Evolutionary conservation across 192 early-diverging fungal genomes (phyloP), one percentile per base, ranked within the genome.

Genomic region (Chytriomyces sp.): DNA sequence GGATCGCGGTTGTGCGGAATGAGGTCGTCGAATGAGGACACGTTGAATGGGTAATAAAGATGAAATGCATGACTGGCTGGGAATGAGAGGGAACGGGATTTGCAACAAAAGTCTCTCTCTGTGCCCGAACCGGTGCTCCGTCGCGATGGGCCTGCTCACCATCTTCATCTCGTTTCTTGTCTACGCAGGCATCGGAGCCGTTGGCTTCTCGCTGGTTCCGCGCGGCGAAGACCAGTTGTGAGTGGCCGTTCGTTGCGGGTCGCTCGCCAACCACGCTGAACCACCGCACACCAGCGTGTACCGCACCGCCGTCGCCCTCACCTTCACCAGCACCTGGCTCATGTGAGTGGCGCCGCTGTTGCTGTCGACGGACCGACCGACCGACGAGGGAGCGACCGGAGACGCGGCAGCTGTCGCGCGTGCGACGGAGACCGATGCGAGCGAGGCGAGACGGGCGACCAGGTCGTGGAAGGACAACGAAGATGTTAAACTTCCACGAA

Each of bases 1-100:
- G 96, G 17, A 90, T 99, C 66, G 82, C 91, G 57, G 90, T 98
- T 59, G 91, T 95, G 32, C 62, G 62, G 39, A 40, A 40, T 4
- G 62, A 64, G 30, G 62, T n/a, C n/a, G n/a, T n/a, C n/a, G n/a
- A n/a, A n/a, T n/a, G n/a, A n/a, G n/a, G n/a, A n/a, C n/a, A n/a
- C n/a, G n/a, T n/a, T n/a, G n/a, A n/a, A n/a, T n/a, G n/a, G n/a
- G n/a, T n/a, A n/a, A n/a, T n/a, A n/a, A n/a, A n/a, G n/a, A n/a
- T n/a, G n/a, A n/a, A n/a, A n/a, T n/a, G n/a, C n/a, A n/a, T n/a
- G n/a, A n/a, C n/a, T n/a, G n/a, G n/a, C n/a, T n/a, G n/a, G n/a
- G n/a, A n/a, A n/a, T n/a, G n/a, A n/a, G n/a, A n/a, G n/a, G n/a
- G n/a, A n/a, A n/a, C n/a, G n/a, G n/a, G n/a, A n/a, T n/a, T n/a